These are phyloP conservation scores for Xanthoparmelia taractica DNA, from an alignment of 495 filamentous ascomycete species.

Conservation along the genomic window DNA sequence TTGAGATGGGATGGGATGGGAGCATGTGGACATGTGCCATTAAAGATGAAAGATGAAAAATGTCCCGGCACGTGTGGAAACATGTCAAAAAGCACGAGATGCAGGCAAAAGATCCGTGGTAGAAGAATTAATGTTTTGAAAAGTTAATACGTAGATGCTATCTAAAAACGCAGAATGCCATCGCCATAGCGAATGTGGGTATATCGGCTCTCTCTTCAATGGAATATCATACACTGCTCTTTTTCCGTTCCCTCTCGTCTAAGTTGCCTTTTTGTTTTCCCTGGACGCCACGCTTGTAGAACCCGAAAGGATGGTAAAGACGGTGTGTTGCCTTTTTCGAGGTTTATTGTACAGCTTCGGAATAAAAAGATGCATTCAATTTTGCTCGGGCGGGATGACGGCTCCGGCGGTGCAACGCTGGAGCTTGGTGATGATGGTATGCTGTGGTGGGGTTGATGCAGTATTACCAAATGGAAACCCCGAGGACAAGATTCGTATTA, in stretches of 20 bases:
- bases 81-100: too few relatives aligned
- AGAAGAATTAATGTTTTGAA: not conserved
- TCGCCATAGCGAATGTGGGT: conserved; percentile 28
- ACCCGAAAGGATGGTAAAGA: not conserved
- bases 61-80: too few relatives aligned
- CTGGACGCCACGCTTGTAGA: conserved; percentile 13
- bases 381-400: conserved; percentile 4
- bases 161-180: not conserved
- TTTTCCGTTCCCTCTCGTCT: not conserved
- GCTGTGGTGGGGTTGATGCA: not conserved
- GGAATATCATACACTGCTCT: conserved; percentile 13
- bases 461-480: not conserved
- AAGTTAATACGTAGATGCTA: not conserved
- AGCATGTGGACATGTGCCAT: too few relatives aligned
- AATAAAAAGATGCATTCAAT: not conserved
- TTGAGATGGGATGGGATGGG: too few relatives aligned
- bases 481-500: not conserved
- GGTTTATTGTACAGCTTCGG: not conserved
- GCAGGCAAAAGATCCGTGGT: too few relatives aligned
- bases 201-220: conserved; percentile 6
- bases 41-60: too few relatives aligned
- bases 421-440: not conserved
- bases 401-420: not conserved
- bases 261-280: not conserved
- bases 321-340: not conserved